phyloP scores from a whole-genome alignment of 108 stramenopile genomes.

The Skeletonema grethae region DNA sequence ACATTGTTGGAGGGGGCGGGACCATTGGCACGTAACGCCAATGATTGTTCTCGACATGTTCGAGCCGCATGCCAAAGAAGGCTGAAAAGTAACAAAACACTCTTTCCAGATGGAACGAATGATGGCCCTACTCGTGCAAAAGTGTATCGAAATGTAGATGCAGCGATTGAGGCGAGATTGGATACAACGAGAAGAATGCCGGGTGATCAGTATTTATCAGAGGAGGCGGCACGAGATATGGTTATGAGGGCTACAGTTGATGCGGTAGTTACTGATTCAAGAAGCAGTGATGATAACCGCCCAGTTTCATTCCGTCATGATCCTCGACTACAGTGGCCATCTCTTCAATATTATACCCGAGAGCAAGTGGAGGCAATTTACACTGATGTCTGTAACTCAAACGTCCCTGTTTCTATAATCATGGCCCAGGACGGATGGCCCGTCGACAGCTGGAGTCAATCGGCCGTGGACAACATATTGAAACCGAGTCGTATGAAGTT shows the following conservation, averaged over 20 bases:
- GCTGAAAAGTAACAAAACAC: constrained; percentile 38
- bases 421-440: constrained; percentile 84
- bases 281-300: not conserved
- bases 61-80: constrained; percentile 41
- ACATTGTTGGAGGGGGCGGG: constrained; percentile 73
- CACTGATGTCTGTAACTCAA: constrained; percentile 47
- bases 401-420: constrained; percentile 50
- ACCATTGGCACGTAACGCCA: constrained; percentile 50
- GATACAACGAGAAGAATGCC: constrained; percentile 70
- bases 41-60: constrained; percentile 55
- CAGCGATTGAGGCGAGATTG: constrained; percentile 56
- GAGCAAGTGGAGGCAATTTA: constrained; percentile 69
- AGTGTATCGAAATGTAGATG: constrained; percentile 42
- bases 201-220: constrained; percentile 75
- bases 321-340: constrained; percentile 77
- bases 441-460: constrained; percentile 21
- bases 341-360: constrained; percentile 68
- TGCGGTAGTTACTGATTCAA: not conserved
- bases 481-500: constrained; percentile 36
- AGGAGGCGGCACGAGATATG: constrained; percentile 65
- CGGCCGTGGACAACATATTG: constrained; percentile 44
- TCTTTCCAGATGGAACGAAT: constrained; percentile 21
- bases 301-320: constrained; percentile 73
- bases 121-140: constrained; percentile 6
- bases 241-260: constrained; percentile 58